Conservation (phyloP, 2,329 filamentous ascomycete species). For the Leptodontidium sp. region DNA sequence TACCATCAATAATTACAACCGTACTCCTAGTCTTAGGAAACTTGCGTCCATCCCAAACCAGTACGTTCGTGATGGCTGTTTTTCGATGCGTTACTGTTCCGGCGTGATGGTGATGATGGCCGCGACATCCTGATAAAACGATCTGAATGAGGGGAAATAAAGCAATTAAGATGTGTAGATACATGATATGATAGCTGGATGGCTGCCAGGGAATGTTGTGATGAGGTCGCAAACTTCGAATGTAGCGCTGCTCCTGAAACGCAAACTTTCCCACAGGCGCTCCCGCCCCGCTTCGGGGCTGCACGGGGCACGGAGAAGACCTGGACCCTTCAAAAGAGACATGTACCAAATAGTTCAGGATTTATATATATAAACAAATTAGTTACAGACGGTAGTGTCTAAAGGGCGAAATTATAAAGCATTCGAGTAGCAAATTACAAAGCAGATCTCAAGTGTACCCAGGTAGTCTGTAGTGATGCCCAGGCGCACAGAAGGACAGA, state of each 20-base stretch:
- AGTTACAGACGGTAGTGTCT: too few relatives aligned
- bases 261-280: too few relatives aligned
- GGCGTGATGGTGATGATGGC: background rate
- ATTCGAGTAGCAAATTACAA: too few relatives aligned
- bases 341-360: too few relatives aligned
- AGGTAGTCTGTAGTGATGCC: too few relatives aligned
- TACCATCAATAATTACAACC: constrained; percentile 6
- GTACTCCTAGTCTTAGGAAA: background rate
- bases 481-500: too few relatives aligned
- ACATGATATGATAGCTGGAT: background rate
- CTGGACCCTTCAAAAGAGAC: too few relatives aligned
- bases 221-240: background rate
- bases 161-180: background rate
- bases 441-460: too few relatives aligned
- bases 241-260: background rate
- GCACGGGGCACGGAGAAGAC: too few relatives aligned
- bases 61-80: constrained; percentile 18
- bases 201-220: background rate
- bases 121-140: background rate
- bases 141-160: background rate
- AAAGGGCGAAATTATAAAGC: too few relatives aligned
- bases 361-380: too few relatives aligned
- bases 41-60: constrained; percentile 6
- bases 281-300: too few relatives aligned
- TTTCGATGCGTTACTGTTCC: background rate